Evolutionary conservation across 1,139 yeast genomes (phyloP).

Genomic region (Sugiyamaella neomexicana): DNA sequence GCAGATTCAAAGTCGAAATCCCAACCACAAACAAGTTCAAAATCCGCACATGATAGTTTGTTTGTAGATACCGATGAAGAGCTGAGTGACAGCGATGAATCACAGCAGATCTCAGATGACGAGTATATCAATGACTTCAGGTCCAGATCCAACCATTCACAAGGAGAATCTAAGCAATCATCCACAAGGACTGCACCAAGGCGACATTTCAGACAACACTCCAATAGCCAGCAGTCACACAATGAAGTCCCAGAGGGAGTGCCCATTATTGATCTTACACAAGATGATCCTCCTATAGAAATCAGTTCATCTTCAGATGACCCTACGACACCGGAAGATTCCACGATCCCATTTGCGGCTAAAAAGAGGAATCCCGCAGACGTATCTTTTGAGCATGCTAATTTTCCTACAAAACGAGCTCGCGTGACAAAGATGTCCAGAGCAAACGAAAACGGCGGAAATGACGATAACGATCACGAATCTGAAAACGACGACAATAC

Average conservation of each 20-base stretch:
- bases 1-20: background rate
- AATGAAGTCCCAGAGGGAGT: conserved; percentile 13
- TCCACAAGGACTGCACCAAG: background rate
- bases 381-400: background rate
- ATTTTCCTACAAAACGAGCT: conserved; percentile 2
- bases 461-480: background rate
- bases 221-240: too few species aligned
- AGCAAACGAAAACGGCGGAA: too few species aligned
- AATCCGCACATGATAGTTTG: background rate
- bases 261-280: conserved; percentile 26
- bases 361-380: conserved; percentile 11
- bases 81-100: background rate
- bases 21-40: background rate
- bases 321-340: background rate
- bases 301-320: background rate
- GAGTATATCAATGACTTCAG: conserved; percentile 12
- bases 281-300: conserved; percentile 23
- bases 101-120: conserved; percentile 1
- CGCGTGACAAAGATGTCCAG: background rate
- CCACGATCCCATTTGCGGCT: background rate
- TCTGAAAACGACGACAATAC: background rate
- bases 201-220: conserved; percentile 3
- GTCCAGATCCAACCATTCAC: background rate
- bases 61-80: conserved; percentile 9
- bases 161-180: too few species aligned